Conservation (phyloP, 768 basidiomycete genomes). For the Pleurotus salmoneostramineus region DNA sequence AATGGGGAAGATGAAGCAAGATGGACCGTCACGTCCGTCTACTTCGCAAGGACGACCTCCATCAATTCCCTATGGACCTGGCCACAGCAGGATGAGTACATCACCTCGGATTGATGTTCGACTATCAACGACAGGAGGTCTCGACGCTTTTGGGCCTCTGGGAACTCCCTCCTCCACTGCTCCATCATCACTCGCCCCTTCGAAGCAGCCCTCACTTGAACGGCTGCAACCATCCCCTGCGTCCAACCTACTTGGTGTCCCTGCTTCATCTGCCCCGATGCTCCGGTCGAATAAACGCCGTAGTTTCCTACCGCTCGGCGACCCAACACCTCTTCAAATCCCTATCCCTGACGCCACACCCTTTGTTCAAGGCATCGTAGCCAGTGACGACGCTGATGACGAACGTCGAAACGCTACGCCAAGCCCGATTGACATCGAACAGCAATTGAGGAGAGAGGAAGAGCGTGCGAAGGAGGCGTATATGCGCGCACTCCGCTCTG, state of each 20-base stretch:
- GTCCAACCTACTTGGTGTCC: constrained; percentile 32
- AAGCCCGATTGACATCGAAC: constrained; percentile 44
- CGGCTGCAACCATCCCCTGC: constrained; percentile 20
- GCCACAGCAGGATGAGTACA: constrained; percentile 27
- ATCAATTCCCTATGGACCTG: constrained; percentile 27
- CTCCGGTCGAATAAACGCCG: constrained; percentile 62
- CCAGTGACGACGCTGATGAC: constrained; percentile 30
- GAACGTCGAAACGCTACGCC: constrained; percentile 30
- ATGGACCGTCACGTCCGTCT: constrained; percentile 44
- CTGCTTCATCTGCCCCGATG: constrained; percentile 35
- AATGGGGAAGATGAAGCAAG: constrained; percentile 86
- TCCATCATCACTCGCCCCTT: background rate
- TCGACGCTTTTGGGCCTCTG: constrained; percentile 44
- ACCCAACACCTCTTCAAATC: constrained; percentile 56
- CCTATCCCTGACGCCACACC: constrained; percentile 59
- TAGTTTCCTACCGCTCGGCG: constrained; percentile 87
- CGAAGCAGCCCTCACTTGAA: constrained; percentile 17
- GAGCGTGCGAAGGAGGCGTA: constrained; percentile 69
- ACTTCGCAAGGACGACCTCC: constrained; percentile 22
- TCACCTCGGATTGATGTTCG: constrained; percentile 67
- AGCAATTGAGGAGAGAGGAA: constrained; percentile 59
- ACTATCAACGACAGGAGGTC: constrained; percentile 64
- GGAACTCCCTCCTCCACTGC: constrained; percentile 21
- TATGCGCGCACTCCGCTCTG: constrained; percentile 77
- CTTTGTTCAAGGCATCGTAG: constrained; percentile 51